Conservation (phyloP, 2,329 filamentous ascomycete genomes). For the Cercospora citrullina region DNA sequence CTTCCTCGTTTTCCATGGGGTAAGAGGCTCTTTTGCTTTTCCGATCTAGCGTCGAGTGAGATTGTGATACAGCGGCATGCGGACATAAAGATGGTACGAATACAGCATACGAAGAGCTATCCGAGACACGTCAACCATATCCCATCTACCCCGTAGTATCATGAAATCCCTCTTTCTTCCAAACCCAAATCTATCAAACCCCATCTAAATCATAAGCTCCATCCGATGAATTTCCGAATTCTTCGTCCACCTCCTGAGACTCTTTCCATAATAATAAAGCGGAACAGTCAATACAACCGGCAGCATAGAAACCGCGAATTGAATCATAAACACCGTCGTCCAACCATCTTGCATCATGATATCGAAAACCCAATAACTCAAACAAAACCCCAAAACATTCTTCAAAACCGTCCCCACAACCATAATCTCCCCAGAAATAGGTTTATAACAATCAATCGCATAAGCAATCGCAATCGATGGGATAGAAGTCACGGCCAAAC, state of each 20-base stretch:
- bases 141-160: background rate
- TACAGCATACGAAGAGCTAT: too few species aligned
- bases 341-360: slow-evolving; percentile 42
- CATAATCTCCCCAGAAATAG: slow-evolving; percentile 50
- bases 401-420: slow-evolving; percentile 48
- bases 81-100: too few species aligned
- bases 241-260: slow-evolving; percentile 10
- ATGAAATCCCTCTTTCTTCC: too few species aligned
- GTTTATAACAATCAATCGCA: slow-evolving; percentile 51
- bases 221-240: slow-evolving; percentile 14
- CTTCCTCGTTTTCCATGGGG: too few species aligned
- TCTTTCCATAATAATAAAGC: slow-evolving; percentile 48
- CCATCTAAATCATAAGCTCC: slow-evolving; percentile 14
- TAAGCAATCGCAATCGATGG: slow-evolving; percentile 49
- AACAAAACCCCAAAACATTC: slow-evolving; percentile 48
- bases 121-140: too few species aligned
- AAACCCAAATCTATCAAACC: too few species aligned
- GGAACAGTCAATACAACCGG: slow-evolving; percentile 45
- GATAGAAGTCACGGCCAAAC: slow-evolving; percentile 45
- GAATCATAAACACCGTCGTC: slow-evolving; percentile 47
- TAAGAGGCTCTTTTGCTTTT: too few species aligned
- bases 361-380: slow-evolving; percentile 47
- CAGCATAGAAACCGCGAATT: slow-evolving; percentile 45
- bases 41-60: too few species aligned
- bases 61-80: too few species aligned